These are phyloP conservation scores for Colletotrichum sublineola DNA, from an alignment of 2,329 filamentous ascomycete species.

Conservation along the genomic window DNA sequence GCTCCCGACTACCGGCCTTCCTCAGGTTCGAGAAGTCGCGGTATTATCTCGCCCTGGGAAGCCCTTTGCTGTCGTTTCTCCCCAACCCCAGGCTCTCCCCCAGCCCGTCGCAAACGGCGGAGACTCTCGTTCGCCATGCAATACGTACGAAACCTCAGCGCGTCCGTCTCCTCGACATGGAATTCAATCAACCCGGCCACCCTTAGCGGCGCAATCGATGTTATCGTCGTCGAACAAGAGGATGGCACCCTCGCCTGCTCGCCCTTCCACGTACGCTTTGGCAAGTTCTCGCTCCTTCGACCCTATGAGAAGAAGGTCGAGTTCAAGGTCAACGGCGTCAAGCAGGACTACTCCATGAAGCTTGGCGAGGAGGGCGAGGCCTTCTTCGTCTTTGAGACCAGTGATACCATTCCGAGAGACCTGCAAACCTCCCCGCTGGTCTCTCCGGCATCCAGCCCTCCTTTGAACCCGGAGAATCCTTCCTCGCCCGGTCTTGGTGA, in stretches of 20 bases:
- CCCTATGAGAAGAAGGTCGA: constrained; percentile 99
- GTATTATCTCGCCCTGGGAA: constrained; percentile 13
- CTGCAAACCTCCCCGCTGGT: constrained; percentile 95
- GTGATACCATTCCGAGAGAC: constrained; percentile 89
- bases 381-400: constrained; percentile 98
- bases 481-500: constrained; percentile 69
- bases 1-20: not conserved
- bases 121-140: constrained; percentile 74
- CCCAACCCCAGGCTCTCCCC: constrained; percentile 1
- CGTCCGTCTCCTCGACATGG: constrained; percentile 98
- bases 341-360: constrained; percentile 98
- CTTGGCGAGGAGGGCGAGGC: constrained; percentile 96
- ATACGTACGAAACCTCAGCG: constrained; percentile 96
- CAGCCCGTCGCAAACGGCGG: constrained; percentile 18
- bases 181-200: constrained; percentile 99
- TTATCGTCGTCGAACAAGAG: constrained; percentile 96
- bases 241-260: constrained; percentile 92
- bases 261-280: constrained; percentile 98
- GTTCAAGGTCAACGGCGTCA: constrained; percentile 92
- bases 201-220: constrained; percentile 96
- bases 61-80: not conserved
- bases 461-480: constrained; percentile 64
- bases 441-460: constrained; percentile 88
- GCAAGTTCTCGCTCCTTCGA: constrained; percentile 95
- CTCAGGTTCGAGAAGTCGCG: constrained; percentile 10